Conservation (phyloP, 2,329 filamentous ascomycete genomes). For the Botrytis galanthina region DNA sequence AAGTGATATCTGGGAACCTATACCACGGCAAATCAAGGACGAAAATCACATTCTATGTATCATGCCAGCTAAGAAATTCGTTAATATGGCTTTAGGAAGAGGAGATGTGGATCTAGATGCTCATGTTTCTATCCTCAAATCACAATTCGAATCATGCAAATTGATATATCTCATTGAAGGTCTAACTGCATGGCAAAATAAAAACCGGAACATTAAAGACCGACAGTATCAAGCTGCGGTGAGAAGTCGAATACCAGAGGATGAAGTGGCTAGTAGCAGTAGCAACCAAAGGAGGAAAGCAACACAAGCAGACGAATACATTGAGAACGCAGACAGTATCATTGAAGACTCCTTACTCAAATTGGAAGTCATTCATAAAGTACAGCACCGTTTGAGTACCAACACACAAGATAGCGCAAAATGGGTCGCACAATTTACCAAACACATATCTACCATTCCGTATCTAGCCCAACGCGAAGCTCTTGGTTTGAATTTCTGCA, state of each 20-base stretch:
- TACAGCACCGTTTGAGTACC: constrained; percentile 68
- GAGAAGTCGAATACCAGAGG: constrained; percentile 46
- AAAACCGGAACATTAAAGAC: constrained; percentile 66
- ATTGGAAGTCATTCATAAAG: constrained; percentile 65
- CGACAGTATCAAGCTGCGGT: constrained; percentile 66
- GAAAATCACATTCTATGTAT: constrained; percentile 56
- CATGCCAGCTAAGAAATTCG: constrained; percentile 63
- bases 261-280: constrained; percentile 28
- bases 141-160: constrained; percentile 50
- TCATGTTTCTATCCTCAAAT: constrained; percentile 57
- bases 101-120: constrained; percentile 53
- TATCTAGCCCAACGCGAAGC: constrained; percentile 57
- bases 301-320: constrained; percentile 47
- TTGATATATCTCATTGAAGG: constrained; percentile 73
- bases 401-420: constrained; percentile 62
- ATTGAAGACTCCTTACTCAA: constrained; percentile 70
- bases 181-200: constrained; percentile 62
- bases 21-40: constrained; percentile 42
- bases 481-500: constrained; percentile 65
- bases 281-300: constrained; percentile 37
- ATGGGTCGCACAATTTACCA: constrained; percentile 72
- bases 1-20: constrained; percentile 50
- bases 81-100: constrained; percentile 52
- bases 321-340: constrained; percentile 57
- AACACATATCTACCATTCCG: constrained; percentile 74